Evolutionary conservation across 108 stramenopile genomes (phyloP).

Genomic region (Asterionellopsis glacialis): DNA sequence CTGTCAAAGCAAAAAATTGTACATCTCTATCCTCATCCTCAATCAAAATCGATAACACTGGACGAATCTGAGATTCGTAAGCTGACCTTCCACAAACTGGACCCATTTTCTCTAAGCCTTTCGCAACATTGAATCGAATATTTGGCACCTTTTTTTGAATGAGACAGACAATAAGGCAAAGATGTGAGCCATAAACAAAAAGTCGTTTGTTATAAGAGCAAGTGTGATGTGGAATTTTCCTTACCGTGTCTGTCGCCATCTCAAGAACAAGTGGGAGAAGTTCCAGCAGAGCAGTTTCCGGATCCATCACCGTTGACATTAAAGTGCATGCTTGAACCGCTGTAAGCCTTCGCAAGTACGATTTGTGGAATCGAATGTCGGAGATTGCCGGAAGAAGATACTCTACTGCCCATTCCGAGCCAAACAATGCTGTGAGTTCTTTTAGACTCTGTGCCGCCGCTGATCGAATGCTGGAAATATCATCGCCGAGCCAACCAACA

Average conservation of each 20-base stretch:
- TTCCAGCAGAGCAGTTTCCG: conserved; percentile 44
- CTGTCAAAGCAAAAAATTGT: conserved; percentile 76
- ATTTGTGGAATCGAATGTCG: conserved; percentile 62
- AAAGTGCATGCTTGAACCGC: conserved; percentile 83
- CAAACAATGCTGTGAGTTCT: conserved; percentile 84
- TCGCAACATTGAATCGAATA: conserved; percentile 95
- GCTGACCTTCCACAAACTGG: conserved; percentile 54
- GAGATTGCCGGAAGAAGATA: conserved; percentile 83
- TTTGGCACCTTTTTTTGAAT: conserved; percentile 63
- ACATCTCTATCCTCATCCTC: conserved; percentile 93
- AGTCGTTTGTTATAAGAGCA: background rate
- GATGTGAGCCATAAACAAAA: background rate
- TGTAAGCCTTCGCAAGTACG: conserved; percentile 87
- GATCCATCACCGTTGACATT: conserved; percentile 78
- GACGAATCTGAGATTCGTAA: conserved; percentile 66
- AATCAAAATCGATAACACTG: conserved; percentile 65
- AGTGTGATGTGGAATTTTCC: background rate
- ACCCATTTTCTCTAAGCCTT: conserved; percentile 75
- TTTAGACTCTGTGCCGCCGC: conserved; percentile 88
- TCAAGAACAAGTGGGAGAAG: conserved; percentile 85
- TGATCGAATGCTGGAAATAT: conserved; percentile 87
- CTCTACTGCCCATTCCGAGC: conserved; percentile 88
- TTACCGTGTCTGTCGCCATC: conserved; percentile 88
- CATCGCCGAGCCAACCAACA: conserved; percentile 92
- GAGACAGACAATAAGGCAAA: background rate